A percentile compares a stretch with the other conserved stretches of the same genome.
phyloP scores from a whole-genome alignment of 495 filamentous ascomycete genomes.

The Saxispiralis lemnorum region DNA sequence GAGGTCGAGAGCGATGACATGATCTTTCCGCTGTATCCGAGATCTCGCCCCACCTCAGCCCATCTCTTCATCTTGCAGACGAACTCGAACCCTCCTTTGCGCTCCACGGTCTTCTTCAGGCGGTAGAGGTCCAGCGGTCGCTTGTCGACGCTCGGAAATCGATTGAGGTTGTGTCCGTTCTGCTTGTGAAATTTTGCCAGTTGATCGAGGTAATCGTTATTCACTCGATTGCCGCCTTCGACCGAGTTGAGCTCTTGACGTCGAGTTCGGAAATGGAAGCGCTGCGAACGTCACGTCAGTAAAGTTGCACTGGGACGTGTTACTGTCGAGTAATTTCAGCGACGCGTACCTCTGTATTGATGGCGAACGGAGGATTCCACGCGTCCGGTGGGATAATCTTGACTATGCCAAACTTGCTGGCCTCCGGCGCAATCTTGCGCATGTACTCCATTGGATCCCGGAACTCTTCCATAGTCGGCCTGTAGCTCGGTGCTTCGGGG shows the following conservation, averaged over 20 bases:
- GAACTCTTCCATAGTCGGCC: slow-evolving; percentile 84
- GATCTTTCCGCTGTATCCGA: slow-evolving; percentile 98
- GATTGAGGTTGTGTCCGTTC: slow-evolving; percentile 81
- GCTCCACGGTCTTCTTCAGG: slow-evolving; percentile 90
- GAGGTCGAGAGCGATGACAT: slow-evolving; percentile 99
- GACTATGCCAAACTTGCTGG: slow-evolving; percentile 70
- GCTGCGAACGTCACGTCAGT: slow-evolving; percentile 32
- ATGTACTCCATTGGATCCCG: slow-evolving; percentile 88
- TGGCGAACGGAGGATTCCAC: slow-evolving; percentile 89
- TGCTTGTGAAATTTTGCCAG: slow-evolving; percentile 94
- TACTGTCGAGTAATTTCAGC: background rate
- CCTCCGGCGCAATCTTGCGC: slow-evolving; percentile 70
- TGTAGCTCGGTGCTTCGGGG: slow-evolving; percentile 78
- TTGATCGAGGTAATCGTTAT: slow-evolving; percentile 89
- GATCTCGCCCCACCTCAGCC: slow-evolving; percentile 92
- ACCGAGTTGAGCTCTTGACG: slow-evolving; percentile 96
- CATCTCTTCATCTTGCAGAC: slow-evolving; percentile 98
- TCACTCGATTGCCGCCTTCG: slow-evolving; percentile 92
- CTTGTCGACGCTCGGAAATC: slow-evolving; percentile 93
- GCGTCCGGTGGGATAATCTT: slow-evolving; percentile 85
- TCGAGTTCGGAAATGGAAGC: slow-evolving; percentile 90
- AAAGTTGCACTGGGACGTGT: background rate
- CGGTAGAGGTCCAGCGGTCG: slow-evolving; percentile 90
- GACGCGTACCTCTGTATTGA: slow-evolving; percentile 73
- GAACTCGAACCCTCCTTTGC: slow-evolving; percentile 78